phyloP scores from a whole-genome alignment of 2,329 filamentous ascomycete genomes.

The Ceratocystis cacaofunesta region DNA sequence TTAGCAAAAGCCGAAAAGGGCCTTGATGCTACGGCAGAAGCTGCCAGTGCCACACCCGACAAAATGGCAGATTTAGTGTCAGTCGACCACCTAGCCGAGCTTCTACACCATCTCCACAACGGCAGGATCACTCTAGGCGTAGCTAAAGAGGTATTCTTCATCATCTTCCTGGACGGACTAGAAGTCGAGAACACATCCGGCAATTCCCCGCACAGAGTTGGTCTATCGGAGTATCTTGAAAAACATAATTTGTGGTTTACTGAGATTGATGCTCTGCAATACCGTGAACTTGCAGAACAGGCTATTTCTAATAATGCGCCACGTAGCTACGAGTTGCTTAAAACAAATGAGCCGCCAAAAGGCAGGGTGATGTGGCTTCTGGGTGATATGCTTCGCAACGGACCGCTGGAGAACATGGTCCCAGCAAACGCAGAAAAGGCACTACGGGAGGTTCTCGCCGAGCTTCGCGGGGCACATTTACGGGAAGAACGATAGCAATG shows the following conservation, averaged over 20 bases:
- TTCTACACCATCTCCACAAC: constrained; percentile 34
- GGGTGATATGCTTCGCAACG: constrained; percentile 42
- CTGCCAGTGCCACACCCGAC: constrained; percentile 21
- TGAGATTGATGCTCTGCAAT: constrained; percentile 35
- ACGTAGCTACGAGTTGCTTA: constrained; percentile 28
- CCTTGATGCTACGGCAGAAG: not conserved
- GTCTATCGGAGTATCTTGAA: constrained; percentile 38
- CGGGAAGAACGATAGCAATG: not conserved
- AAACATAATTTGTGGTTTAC: constrained; percentile 38
- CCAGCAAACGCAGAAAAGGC: constrained; percentile 35
- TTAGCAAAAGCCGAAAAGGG: constrained; percentile 38
- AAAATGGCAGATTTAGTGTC: constrained; percentile 36
- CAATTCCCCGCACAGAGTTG: constrained; percentile 33
- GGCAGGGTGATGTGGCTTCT: constrained; percentile 48
- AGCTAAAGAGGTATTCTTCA: constrained; percentile 37
- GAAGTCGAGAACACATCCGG: constrained; percentile 21
- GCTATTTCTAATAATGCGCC: constrained; percentile 32
- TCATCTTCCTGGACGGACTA: constrained; percentile 9
- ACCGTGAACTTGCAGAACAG: constrained; percentile 31
- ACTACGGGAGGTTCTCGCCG: constrained; percentile 23
- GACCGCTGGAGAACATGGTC: constrained; percentile 40
- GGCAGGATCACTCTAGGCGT: constrained; percentile 40
- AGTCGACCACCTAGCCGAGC: constrained; percentile 33
- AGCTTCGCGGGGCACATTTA: not conserved
- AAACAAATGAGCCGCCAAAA: constrained; percentile 36